Evolutionary conservation across 2,329 filamentous ascomycete species (phyloP), one percentile per base, ranked within the genome.

Genomic region (Colletotrichum magnum): DNA sequence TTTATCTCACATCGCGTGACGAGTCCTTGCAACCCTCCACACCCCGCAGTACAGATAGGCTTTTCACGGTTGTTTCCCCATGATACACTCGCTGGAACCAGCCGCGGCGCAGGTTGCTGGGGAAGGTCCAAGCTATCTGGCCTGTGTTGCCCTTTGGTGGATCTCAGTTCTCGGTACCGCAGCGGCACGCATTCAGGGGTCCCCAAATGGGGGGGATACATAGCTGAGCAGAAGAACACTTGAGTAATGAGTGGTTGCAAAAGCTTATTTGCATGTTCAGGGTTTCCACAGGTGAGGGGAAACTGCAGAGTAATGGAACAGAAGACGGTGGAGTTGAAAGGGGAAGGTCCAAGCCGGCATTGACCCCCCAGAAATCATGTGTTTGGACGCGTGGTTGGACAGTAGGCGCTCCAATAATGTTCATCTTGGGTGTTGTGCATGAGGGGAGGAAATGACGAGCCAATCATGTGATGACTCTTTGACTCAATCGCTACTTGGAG

Each of bases 71-170:
- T 51, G 62, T 60, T 66, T 69, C 56, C 39, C 43, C 41, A 60
- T 59, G 62, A 60, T 65, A 53, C 61, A 45, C 41, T 12, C 50
- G 5, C 36, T 60, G 57, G 43, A 47, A 52, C 26, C 10, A 43
- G 41, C 36, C 32, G 26, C 10, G 41, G 6, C 4, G n/a, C 21
- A 21, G 32, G 45, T 15, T 12, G n/a, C 15, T 32, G 47, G 48
- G 59, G 64, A 68, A 68, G 64, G 64, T 65, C 66, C 66, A 69
- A 60, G 66, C 66, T 69, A 69, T 69, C 66, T 66, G 56, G 28
- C 41, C 56, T n/a, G 60, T 24, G 26, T 48, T 15, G 41, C 41
- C 41, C 45, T 48, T 13, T 15, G 39, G 43, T 45, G 47, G n/a
- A 56, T 16, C 32, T 36, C 13, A 9, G 10, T 21, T 6, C 41